Conservation (phyloP, 164 flowering plant genomes). For the Stephania japonica region DNA sequence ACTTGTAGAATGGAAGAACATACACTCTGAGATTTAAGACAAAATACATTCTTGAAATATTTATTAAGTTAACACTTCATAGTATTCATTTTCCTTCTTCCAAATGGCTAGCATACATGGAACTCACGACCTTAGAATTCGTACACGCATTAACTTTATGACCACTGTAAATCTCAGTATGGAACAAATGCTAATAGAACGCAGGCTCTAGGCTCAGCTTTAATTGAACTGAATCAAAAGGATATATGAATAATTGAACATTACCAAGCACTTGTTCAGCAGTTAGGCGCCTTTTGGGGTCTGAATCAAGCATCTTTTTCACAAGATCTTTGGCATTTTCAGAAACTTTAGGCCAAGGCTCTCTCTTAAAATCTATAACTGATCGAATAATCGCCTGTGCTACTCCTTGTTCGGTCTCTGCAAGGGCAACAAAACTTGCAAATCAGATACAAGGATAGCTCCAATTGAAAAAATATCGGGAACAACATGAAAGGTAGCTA, state of each 20-base stretch:
- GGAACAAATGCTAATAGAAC: no score
- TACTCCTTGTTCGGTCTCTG: constrained; percentile 98
- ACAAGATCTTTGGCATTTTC: constrained; percentile 92
- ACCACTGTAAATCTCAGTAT: neutral
- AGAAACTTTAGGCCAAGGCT: constrained; percentile 95
- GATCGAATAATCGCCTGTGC: constrained; percentile 96
- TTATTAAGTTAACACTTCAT: neutral
- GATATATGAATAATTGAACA: neutral
- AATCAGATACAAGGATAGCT: neutral
- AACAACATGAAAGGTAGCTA: neutral
- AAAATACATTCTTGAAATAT: neutral
- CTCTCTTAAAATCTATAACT: constrained; percentile 70
- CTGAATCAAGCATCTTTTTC: constrained; percentile 82
- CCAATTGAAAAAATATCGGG: neutral
- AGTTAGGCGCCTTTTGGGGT: constrained; percentile 63
- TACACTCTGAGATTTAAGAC: neutral
- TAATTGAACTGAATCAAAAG: neutral
- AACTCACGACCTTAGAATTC: neutral
- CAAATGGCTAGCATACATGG: neutral
- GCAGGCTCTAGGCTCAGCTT: no score
- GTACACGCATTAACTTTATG: neutral
- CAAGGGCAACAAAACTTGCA: constrained; percentile 9
- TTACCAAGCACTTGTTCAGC: constrained; percentile 90
- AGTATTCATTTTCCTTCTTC: neutral
- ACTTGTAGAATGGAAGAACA: neutral